phyloP scores from a whole-genome alignment of 2,329 filamentous ascomycete genomes.

The Beauveria australis region DNA sequence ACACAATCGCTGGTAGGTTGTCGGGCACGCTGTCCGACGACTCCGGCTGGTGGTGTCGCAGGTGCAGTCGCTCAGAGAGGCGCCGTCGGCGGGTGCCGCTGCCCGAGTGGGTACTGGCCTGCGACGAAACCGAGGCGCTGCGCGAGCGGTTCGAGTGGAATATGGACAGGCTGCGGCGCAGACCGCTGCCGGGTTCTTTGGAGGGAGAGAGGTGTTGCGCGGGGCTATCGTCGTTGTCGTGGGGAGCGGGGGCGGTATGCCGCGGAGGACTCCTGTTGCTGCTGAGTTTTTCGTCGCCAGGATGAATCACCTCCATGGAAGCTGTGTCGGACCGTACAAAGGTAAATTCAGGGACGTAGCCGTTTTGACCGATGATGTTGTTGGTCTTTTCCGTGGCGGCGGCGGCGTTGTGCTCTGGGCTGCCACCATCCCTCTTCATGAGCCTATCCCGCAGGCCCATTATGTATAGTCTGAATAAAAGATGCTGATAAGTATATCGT shows the following conservation, averaged over 20 bases:
- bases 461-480: conserved; percentile 8
- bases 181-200: conserved; percentile 21
- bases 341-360: conserved; percentile 57
- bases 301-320: conserved; percentile 69
- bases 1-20: conserved; percentile 67
- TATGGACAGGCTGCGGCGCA: conserved; percentile 38
- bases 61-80: conserved; percentile 63
- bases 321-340: conserved; percentile 80
- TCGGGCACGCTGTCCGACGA: conserved; percentile 68
- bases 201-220: conserved; percentile 19
- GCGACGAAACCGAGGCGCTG: conserved; percentile 38
- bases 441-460: conserved; percentile 48
- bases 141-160: conserved; percentile 39
- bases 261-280: conserved; percentile 15
- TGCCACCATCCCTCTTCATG: conserved; percentile 42
- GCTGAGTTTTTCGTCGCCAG: conserved; percentile 38
- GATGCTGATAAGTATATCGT: background rate
- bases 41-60: conserved; percentile 44
- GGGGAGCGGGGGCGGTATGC: conserved; percentile 10
- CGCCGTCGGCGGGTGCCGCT: conserved; percentile 22
- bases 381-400: conserved; percentile 25
- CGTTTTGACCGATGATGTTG: conserved; percentile 10
- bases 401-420: conserved; percentile 17
- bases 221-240: conserved; percentile 21
- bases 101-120: conserved; percentile 26